These are phyloP conservation scores for Barnettozyma siamensis DNA, from an alignment of 805 yeast species.

Conservation along the genomic window DNA sequence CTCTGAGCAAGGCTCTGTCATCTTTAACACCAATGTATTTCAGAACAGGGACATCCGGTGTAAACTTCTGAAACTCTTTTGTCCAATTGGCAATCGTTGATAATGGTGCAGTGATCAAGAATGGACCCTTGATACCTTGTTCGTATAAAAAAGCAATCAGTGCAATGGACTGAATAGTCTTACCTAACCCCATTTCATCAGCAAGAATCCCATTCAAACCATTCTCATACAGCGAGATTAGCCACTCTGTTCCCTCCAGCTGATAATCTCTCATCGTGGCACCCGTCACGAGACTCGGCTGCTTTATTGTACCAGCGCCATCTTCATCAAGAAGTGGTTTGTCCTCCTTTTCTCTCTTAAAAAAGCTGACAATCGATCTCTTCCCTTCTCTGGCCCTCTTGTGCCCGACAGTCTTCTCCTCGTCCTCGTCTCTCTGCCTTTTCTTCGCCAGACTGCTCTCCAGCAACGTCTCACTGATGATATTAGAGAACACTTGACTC, in stretches of 20 bases:
- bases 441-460: conserved; percentile 37
- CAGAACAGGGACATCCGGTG: conserved; percentile 61
- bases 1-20: conserved; percentile 44
- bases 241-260: conserved; percentile 86
- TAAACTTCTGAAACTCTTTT: conserved; percentile 62
- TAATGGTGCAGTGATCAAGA: conserved; percentile 71
- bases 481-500: conserved; percentile 81
- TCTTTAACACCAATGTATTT: conserved; percentile 61
- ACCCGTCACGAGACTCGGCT: conserved; percentile 50
- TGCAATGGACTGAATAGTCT: conserved; percentile 84
- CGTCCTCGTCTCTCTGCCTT: conserved; percentile 21
- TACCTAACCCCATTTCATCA: conserved; percentile 97
- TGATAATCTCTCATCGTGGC: conserved; percentile 78
- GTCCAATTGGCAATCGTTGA: conserved; percentile 87
- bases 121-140: conserved; percentile 74
- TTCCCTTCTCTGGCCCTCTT: conserved; percentile 21
- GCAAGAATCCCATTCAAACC: conserved; percentile 94
- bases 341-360: conserved; percentile 10
- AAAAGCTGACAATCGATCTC: conserved; percentile 21
- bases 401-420: conserved; percentile 18
- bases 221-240: conserved; percentile 81
- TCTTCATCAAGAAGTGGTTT: conserved; percentile 19
- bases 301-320: conserved; percentile 35
- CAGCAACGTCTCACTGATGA: conserved; percentile 73
- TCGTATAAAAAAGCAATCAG: conserved; percentile 71